These are phyloP conservation scores for Amanita inopinata DNA, from an alignment of 768 basidiomycete species.

Conservation along the genomic window DNA sequence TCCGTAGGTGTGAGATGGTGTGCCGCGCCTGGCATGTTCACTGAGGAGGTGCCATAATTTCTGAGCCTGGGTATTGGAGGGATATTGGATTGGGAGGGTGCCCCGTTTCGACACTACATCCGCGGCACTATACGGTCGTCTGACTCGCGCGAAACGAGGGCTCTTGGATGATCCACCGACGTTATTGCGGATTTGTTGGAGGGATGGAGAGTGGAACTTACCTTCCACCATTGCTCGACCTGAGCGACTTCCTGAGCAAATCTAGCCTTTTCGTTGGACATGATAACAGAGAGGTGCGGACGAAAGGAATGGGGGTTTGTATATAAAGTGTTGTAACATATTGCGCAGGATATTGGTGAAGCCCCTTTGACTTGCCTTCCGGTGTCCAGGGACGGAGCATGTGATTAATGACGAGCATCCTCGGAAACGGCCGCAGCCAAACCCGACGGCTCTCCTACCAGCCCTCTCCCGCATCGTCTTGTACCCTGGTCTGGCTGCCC, in stretches of 20 bases:
- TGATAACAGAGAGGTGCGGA: conserved; percentile 21
- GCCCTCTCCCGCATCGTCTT: no score
- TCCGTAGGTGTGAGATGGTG: conserved; percentile 94
- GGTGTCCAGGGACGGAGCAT: conserved; percentile 23
- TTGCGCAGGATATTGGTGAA: no score
- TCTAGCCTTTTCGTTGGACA: conserved; percentile 56
- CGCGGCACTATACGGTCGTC: conserved; percentile 85
- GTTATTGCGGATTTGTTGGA: conserved; percentile 2
- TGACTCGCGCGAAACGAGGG: conserved; percentile 80
- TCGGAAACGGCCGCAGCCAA: conserved; percentile 12
- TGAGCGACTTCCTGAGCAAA: conserved; percentile 78
- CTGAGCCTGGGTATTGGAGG: conserved; percentile 76
- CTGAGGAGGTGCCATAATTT: conserved; percentile 75
- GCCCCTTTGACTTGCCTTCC: conserved; percentile 18
- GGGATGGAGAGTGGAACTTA: conserved; percentile 21
- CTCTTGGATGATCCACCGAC: conserved; percentile 34
- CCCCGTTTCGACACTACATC: conserved; percentile 94
- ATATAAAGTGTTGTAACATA: no score
- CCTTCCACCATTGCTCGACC: conserved; percentile 93
- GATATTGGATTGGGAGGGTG: conserved; percentile 75
- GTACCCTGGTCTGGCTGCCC: no score
- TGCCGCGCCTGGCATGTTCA: conserved; percentile 66
- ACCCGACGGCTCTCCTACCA: conserved; percentile 27
- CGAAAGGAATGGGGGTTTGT: no score
- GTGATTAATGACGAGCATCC: conserved; percentile 28